Percentiles rank a stretch among this genome's conserved stretches.
Conservation (phyloP, 164 flowering plant species). For the Macadamia integrifolia region DNA sequence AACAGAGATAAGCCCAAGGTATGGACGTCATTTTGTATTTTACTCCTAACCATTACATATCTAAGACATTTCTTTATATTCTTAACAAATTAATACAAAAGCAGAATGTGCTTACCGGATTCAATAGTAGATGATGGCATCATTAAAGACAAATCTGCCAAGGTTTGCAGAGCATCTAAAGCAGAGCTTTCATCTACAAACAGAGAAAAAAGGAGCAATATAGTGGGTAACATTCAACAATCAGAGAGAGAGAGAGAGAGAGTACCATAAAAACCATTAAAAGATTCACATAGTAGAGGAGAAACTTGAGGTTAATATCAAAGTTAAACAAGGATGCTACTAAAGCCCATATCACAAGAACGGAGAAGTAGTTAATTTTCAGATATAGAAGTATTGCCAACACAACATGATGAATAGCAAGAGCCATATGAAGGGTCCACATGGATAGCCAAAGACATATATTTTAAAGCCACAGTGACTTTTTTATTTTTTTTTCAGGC, state of each 20-base stretch:
- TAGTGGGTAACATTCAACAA: neutral
- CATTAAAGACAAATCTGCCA: conserved; percentile 61
- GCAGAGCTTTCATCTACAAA: conserved; percentile 49
- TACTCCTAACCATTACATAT: too few relatives aligned
- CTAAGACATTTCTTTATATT: too few relatives aligned
- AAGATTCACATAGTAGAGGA: neutral
- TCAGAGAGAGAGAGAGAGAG: neutral
- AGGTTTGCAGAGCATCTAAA: conserved; percentile 57
- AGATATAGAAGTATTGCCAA: too few relatives aligned
- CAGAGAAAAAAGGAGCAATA: conserved; percentile 4
- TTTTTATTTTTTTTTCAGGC: too few relatives aligned
- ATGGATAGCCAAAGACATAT: too few relatives aligned
- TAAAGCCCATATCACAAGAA: neutral
- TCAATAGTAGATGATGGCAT: conserved; percentile 41
- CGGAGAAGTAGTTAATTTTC: neutral
- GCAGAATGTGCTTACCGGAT: conserved; percentile 32
- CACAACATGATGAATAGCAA: too few relatives aligned
- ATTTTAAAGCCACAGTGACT: too few relatives aligned
- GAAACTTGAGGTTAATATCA: neutral
- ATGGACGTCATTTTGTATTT: too few relatives aligned
- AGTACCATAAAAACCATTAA: neutral
- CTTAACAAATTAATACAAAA: neutral
- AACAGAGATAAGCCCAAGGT: too few relatives aligned
- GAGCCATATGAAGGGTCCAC: too few relatives aligned
- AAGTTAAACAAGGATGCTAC: neutral